Percentiles rank a stretch among this genome's conserved stretches.
Evolutionary conservation across 2,329 filamentous ascomycete species (phyloP).

Genomic region (Fusarium sulawesiense): DNA sequence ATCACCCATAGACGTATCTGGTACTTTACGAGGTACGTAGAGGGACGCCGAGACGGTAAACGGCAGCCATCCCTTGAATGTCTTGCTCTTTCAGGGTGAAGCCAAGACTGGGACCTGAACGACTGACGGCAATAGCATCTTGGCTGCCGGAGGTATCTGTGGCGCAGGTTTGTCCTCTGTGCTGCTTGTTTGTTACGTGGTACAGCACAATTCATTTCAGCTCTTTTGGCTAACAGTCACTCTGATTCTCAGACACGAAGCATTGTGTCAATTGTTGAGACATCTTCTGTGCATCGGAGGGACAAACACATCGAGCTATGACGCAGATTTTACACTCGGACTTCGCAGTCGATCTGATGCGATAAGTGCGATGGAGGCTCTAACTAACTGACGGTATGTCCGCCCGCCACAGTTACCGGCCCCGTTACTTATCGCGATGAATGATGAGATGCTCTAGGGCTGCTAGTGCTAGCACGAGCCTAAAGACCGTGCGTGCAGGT

Average conservation of each 20-base stretch:
- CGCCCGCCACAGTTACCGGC: constrained; percentile 28
- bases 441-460: constrained; percentile 28
- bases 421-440: constrained; percentile 22
- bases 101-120: constrained; percentile 30
- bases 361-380: constrained; percentile 16
- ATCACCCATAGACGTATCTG: constrained; percentile 16
- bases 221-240: constrained; percentile 7
- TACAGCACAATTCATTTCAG: not conserved
- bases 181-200: not conserved
- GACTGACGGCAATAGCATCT: constrained; percentile 23
- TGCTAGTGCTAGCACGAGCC: constrained; percentile 32
- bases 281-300: constrained; percentile 1
- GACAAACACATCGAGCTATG: constrained; percentile 8
- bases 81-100: constrained; percentile 1
- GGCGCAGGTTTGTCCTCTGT: constrained; percentile 2
- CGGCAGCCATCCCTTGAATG: constrained; percentile 30
- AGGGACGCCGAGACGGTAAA: constrained; percentile 35
- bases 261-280: not conserved
- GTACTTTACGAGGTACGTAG: constrained; percentile 26
- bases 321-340: constrained; percentile 9
- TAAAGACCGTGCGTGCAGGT: constrained; percentile 16
- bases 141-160: constrained; percentile 19
- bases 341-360: not conserved
- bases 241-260: not conserved
- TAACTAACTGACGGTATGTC: constrained; percentile 3